phyloP scores from a whole-genome alignment of 129 eudicot genomes.

The Centella asiatica region DNA sequence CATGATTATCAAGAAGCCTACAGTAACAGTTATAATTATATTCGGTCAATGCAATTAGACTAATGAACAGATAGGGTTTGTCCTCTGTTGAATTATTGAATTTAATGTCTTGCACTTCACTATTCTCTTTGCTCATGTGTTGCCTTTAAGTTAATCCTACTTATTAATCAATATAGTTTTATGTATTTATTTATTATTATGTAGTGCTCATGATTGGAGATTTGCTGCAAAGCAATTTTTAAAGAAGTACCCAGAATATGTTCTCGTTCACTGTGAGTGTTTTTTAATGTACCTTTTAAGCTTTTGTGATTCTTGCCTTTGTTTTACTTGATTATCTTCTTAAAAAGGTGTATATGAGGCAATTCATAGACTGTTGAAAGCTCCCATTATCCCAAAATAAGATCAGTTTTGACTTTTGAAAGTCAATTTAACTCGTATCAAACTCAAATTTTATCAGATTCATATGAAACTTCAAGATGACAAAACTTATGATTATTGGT shows the following conservation, averaged over 20 bases:
- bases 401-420: too few relatives aligned
- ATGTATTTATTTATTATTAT: not conserved
- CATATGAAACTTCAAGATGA: too few relatives aligned
- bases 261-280: conserved; percentile 76
- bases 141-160: not conserved
- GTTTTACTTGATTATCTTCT: not conserved
- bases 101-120: not conserved
- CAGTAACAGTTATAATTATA: too few relatives aligned
- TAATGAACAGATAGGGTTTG: not conserved
- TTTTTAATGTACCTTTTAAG: not conserved
- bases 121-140: not conserved
- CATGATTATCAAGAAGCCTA: too few relatives aligned
- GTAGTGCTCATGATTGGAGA: conserved; percentile 87
- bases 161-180: not conserved
- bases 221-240: conserved; percentile 75
- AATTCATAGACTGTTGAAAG: too few relatives aligned
- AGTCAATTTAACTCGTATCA: too few relatives aligned
- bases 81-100: not conserved
- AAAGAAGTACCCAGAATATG: conserved; percentile 60
- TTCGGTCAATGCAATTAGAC: too few relatives aligned
- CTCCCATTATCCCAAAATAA: too few relatives aligned
- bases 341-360: too few relatives aligned
- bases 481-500: too few relatives aligned
- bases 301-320: not conserved
- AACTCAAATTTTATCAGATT: too few relatives aligned